Conservation (phyloP, 2,329 filamentous ascomycete species). For the Cladophialophora immunda region DNA sequence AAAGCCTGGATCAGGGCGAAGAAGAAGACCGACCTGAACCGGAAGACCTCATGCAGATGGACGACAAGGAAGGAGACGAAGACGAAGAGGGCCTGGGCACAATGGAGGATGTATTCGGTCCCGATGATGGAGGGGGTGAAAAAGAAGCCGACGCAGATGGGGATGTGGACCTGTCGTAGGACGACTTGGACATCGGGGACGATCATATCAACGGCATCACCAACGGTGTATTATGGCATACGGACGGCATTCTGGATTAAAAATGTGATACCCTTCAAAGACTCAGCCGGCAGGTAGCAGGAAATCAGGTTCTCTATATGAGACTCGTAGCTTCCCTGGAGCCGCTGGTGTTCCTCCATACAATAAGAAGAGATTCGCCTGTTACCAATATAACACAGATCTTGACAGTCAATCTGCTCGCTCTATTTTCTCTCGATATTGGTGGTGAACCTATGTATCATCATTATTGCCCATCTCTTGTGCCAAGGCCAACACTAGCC, state of each 20-base stretch:
- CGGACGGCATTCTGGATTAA: background rate
- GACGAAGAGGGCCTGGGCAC: constrained; percentile 42
- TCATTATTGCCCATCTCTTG: background rate
- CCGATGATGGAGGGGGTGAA: constrained; percentile 47
- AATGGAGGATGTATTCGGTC: constrained; percentile 46
- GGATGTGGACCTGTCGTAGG: constrained; percentile 45
- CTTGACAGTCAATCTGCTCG: background rate
- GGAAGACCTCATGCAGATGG: constrained; percentile 40
- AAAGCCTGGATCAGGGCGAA: constrained; percentile 45
- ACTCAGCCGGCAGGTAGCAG: background rate
- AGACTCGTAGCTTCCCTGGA: background rate
- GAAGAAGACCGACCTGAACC: constrained; percentile 35
- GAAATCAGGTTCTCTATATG: background rate
- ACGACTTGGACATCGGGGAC: background rate
- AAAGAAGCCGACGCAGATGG: constrained; percentile 52
- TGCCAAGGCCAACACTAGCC: background rate
- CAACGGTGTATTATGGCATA: constrained; percentile 9
- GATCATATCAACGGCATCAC: background rate
- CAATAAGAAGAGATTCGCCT: background rate
- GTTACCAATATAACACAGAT: background rate
- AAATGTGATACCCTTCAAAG: constrained; percentile 6
- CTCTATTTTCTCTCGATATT: background rate
- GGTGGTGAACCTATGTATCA: background rate
- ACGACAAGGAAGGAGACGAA: constrained; percentile 42
- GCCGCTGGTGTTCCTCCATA: background rate